Percentiles rank a stretch among this genome's conserved stretches.
Conservation (phyloP, 176 grass and related monocot genomes). For the Oryza rufipogon region DNA sequence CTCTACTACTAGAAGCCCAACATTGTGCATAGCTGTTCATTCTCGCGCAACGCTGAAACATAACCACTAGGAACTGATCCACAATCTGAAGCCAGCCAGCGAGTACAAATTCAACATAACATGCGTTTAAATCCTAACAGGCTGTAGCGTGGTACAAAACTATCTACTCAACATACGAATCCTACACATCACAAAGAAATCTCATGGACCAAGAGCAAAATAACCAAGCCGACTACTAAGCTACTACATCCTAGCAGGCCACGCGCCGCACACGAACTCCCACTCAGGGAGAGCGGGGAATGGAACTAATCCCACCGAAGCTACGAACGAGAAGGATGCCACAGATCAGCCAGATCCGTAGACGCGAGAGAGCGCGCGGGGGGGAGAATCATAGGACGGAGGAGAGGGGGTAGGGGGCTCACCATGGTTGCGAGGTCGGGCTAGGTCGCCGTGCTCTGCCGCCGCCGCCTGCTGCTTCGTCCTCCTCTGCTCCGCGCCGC, state of each 20-base stretch:
- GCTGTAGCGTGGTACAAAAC: not conserved
- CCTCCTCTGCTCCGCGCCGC: not conserved
- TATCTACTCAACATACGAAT: not conserved
- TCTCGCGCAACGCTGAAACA: not conserved
- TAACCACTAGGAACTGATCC: not conserved
- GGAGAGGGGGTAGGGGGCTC: not conserved
- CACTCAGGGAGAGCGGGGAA: not conserved
- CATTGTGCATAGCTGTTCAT: not conserved
- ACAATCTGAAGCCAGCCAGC: not conserved
- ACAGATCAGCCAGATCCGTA: not conserved
- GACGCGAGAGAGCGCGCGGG: not conserved
- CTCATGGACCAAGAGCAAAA: not conserved
- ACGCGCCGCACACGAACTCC: not conserved
- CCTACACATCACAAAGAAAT: not conserved
- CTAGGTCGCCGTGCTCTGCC: not conserved
- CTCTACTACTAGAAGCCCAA: not conserved
- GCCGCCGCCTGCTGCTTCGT: not conserved
- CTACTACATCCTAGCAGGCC: not conserved
- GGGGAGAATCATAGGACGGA: not conserved
- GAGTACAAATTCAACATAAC: not conserved
- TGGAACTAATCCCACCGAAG: not conserved
- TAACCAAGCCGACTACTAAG: not conserved
- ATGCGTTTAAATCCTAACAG: not conserved
- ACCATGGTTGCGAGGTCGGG: conserved; percentile 7
- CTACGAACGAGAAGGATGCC: no score